Conservation (phyloP, 2,329 filamentous ascomycete genomes). For the Pseudogymnoascus sp. region DNA sequence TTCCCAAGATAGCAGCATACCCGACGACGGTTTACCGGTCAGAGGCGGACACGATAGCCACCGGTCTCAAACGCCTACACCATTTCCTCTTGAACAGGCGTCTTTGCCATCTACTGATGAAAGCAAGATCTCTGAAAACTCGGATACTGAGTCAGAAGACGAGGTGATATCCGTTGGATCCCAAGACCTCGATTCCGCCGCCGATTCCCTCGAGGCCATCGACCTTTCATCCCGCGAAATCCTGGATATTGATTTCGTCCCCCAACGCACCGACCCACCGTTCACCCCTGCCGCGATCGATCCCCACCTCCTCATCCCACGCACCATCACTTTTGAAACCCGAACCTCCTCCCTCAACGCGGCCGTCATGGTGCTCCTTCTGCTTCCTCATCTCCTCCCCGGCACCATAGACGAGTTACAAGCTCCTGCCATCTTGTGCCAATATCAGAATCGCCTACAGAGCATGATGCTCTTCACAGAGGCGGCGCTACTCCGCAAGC, state of each 20-base stretch:
- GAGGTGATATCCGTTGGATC: conserved; percentile 15
- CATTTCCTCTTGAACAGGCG: conserved; percentile 16
- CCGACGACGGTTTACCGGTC: not conserved
- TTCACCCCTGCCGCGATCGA: conserved; percentile 49
- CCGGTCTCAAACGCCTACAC: not conserved
- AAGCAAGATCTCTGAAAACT: not conserved
- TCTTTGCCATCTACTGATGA: conserved; percentile 15
- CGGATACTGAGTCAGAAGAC: conserved; percentile 4
- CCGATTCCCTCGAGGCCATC: not conserved
- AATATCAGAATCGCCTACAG: conserved; percentile 53
- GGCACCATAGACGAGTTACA: conserved; percentile 48
- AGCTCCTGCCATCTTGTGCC: conserved; percentile 47
- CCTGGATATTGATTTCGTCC: conserved; percentile 51
- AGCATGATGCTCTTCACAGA: conserved; percentile 52
- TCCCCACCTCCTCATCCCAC: conserved; percentile 45
- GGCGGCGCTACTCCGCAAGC: conserved; percentile 52
- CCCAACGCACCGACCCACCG: conserved; percentile 48
- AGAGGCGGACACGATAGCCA: not conserved
- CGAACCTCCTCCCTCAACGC: conserved; percentile 50
- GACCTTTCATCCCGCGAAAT: conserved; percentile 27
- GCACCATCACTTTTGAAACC: conserved; percentile 49
- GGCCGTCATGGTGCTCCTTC: conserved; percentile 51
- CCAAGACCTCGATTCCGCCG: not conserved
- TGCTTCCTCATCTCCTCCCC: conserved; percentile 48
- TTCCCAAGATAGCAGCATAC: not conserved